Evolutionary conservation across 305 asterid species (phyloP), one percentile per base, ranked within the genome.

Genomic region (Fraxinus floribunda): DNA sequence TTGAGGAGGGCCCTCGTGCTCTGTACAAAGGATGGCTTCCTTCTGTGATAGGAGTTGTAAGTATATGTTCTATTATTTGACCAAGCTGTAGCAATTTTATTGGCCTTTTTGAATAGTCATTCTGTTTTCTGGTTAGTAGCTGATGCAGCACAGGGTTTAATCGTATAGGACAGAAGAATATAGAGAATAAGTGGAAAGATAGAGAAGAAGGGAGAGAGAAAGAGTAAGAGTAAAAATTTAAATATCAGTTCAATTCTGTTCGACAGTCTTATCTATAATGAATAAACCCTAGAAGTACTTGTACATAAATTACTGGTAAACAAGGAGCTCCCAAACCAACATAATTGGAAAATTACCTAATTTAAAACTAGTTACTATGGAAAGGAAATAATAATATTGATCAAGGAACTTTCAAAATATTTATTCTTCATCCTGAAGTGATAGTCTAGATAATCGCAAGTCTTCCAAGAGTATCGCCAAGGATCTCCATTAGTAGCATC

Each of bases 1-100:
- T 97, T 44, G 96, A 93, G 89, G 98, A 94, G 91, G 98, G 98
- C 49, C 91, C 96, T 30, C 93, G 97, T 85, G 98, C 94, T 81
- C 87, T 94, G 79, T 94, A 94, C 84, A 94, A 92, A 91, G 98
- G 98, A 29, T 94, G 98, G 98, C 95, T 94, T 87, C 97, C 98
- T 85, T 94, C 97, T 76, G 98, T 94, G 79, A 94, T 94, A 76
- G 98, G 98, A 87, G 98, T 94, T 41, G 98, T 94, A 91, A 92
- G 98, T 89, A 66, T 3, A 24, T 22, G 4, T 66, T 66, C 35
- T 66, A 66, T 66, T 22, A 66, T 66, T 66, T 26, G 34, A 66
- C 73, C 35, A 24, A 66, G 73, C 35, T 2, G 35, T 66, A 26
- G 18, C 36, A 26, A 22, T 26, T 66, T 26, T 66, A 24, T 66